phyloP scores from a whole-genome alignment of 805 yeast species.

The Zygoascus bituminiphila region DNA sequence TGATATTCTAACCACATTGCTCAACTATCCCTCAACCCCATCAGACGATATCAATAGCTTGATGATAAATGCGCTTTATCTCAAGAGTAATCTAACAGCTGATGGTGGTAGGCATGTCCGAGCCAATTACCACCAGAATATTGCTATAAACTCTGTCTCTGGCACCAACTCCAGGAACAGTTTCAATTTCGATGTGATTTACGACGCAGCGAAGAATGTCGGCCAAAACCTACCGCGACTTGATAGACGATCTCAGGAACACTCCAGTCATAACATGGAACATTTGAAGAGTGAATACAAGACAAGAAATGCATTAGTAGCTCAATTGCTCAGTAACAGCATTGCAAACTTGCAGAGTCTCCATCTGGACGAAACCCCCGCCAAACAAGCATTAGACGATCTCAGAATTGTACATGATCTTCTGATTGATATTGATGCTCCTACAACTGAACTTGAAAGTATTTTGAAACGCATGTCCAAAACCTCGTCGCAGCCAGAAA shows the following conservation, averaged over 20 bases:
- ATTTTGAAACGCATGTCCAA: too few species aligned
- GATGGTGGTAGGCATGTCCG: slow-evolving; percentile 13
- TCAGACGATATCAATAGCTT: slow-evolving; percentile 12
- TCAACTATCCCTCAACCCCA: slow-evolving; percentile 17
- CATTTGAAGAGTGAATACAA: not conserved
- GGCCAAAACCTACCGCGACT: slow-evolving; percentile 8
- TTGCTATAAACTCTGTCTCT: not conserved
- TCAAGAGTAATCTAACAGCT: slow-evolving; percentile 12
- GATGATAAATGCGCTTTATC: slow-evolving; percentile 21
- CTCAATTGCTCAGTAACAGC: slow-evolving; percentile 9
- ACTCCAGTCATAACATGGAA: not conserved
- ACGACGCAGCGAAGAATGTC: slow-evolving; percentile 16
- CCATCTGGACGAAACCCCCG: slow-evolving; percentile 2
- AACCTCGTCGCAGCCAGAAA: too few species aligned
- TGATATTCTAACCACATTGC: slow-evolving; percentile 17
- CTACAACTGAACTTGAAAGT: too few species aligned
- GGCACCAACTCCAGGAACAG: slow-evolving; percentile 6
- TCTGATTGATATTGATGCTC: slow-evolving; percentile 7
- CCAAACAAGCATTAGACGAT: not conserved
- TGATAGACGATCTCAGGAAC: not conserved
- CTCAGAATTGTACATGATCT: slow-evolving; percentile 10
- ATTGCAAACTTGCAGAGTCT: slow-evolving; percentile 6
- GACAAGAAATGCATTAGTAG: slow-evolving; percentile 5
- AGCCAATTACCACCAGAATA: not conserved
- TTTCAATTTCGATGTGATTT: slow-evolving; percentile 8